Base-by-base conservation (phyloP, 441 rosid genomes). In the Adansonia rubrostipa region DNA sequence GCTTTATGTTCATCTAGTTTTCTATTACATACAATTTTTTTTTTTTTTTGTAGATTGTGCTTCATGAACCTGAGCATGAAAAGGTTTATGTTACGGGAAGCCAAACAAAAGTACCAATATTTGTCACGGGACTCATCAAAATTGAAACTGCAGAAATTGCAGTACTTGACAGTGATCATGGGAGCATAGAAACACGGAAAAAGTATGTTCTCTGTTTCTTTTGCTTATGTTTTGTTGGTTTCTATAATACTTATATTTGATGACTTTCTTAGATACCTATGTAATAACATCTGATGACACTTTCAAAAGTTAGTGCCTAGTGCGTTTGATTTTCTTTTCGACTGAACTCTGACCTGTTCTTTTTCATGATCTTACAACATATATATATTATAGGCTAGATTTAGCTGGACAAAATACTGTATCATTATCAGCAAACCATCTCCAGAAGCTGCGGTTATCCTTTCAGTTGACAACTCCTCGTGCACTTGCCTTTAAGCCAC, bases 371-470 rank as follows among this genome's bases (percentile, higher is more conserved):
- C 78, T 64, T 78, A 6, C 40, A 47, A 20, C 73, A 19, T 5
- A 5, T 19, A 69, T 19, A 47, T 3, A 3, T 82, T 13, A 20
- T 70, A 94, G 98, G 87, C 84, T 94, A 74, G 93, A 94, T 88
- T 84, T 96, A 71, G 81, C 86, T 80, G 89, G 84, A 85, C 86
- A 90, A 72, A 89, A 79, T 78, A 84, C 74, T 45, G 85, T 90
- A 70, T 87, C 98, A 58, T 83, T 94, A 80, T 86, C 95, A 50
- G 99, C 98, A 56, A 96, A 93, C 85, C 99, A 96, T 80, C 99
- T 96, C 54, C 98, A 94, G 83, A 96, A 94, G 90, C 80, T 96
- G 79, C 95, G 89, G 6, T 80, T 94, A 24, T 89, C 93, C 2
- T 93, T 91, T 80, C 87, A 81, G 68, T 81, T 96, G 84, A 86